Percentiles rank a stretch among this genome's conserved stretches.
Evolutionary conservation across 75 land plant genomes (phyloP).

Genomic region (Azolla pinnata): DNA sequence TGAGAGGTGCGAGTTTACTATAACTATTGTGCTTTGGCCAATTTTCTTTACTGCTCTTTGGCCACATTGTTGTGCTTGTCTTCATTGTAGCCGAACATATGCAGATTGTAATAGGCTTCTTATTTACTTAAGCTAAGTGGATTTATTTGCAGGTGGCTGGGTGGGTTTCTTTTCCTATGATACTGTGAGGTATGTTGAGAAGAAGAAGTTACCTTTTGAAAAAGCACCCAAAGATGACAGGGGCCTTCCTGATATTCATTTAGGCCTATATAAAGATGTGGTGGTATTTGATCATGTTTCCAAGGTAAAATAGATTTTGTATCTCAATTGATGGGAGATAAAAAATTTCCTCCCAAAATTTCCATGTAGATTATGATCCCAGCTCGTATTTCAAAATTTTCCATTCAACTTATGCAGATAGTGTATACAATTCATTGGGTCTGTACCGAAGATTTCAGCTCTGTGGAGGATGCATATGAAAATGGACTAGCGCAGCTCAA

Average conservation of each 20-base stretch:
- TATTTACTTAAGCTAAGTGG: no score
- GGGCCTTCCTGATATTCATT: slow-evolving; percentile 87
- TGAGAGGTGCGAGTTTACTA: no score
- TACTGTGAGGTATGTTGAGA: slow-evolving; percentile 91
- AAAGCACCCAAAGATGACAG: slow-evolving; percentile 81
- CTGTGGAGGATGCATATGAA: slow-evolving; percentile 49
- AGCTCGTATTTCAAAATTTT: no score
- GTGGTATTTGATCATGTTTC: slow-evolving; percentile 95
- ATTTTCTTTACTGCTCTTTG: no score
- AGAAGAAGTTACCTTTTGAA: slow-evolving; percentile 80
- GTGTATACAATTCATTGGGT: slow-evolving; percentile 89
- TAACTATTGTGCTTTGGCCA: no score
- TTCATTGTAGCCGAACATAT: no score
- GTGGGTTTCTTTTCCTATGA: slow-evolving; percentile 97
- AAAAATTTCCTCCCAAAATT: not conserved
- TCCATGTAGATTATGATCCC: not conserved
- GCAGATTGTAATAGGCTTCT: no score
- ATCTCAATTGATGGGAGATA: not conserved
- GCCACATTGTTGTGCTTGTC: no score
- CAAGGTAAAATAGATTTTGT: slow-evolving; percentile 44
- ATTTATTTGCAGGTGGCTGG: slow-evolving; percentile 80
- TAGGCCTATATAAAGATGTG: slow-evolving; percentile 87
- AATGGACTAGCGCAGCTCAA: slow-evolving; percentile 60
- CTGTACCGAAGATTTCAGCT: slow-evolving; percentile 39
- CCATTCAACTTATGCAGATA: slow-evolving; percentile 54